Conservation (phyloP, 2,329 filamentous ascomycete genomes). For the Sclerotinia subarctica region DNA sequence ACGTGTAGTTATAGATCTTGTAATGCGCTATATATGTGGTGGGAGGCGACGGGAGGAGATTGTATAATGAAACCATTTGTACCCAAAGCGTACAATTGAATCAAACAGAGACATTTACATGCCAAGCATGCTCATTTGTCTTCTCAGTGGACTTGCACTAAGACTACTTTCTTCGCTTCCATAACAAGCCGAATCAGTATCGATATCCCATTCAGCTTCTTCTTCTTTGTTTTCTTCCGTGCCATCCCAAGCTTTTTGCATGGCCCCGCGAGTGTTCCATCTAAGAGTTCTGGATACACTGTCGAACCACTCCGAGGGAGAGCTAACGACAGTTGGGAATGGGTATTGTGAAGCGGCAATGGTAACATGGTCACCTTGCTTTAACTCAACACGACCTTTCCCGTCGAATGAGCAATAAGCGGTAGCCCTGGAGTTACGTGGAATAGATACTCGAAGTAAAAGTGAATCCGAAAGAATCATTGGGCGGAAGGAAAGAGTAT, state of each 20-base stretch:
- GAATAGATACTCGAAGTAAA: conserved; percentile 84
- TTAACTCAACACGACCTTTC: conserved; percentile 90
- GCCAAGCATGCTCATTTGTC: conserved; percentile 71
- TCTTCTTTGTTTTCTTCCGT: conserved; percentile 44
- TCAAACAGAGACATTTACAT: conserved; percentile 43
- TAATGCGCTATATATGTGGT: background rate
- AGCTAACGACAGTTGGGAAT: conserved; percentile 91
- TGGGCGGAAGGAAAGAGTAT: conserved; percentile 92
- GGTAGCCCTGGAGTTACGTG: conserved; percentile 79
- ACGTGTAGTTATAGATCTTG: background rate
- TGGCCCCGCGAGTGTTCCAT: conserved; percentile 91
- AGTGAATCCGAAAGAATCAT: conserved; percentile 98
- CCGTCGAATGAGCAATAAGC: conserved; percentile 98
- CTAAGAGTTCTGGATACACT: conserved; percentile 86
- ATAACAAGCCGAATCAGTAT: conserved; percentile 74
- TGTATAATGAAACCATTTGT: background rate
- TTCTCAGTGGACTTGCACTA: conserved; percentile 63
- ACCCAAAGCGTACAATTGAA: background rate
- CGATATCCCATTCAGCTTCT: conserved; percentile 83
- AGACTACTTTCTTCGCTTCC: conserved; percentile 70
- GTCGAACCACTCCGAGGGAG: conserved; percentile 92
- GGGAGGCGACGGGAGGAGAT: background rate
- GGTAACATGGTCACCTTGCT: conserved; percentile 91
- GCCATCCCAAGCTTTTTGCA: conserved; percentile 78
- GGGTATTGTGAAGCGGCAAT: conserved; percentile 95